These are phyloP conservation scores for Chrysanthemum lavandulifolium DNA, from an alignment of 129 eudicot genomes.

Conservation along the genomic window DNA sequence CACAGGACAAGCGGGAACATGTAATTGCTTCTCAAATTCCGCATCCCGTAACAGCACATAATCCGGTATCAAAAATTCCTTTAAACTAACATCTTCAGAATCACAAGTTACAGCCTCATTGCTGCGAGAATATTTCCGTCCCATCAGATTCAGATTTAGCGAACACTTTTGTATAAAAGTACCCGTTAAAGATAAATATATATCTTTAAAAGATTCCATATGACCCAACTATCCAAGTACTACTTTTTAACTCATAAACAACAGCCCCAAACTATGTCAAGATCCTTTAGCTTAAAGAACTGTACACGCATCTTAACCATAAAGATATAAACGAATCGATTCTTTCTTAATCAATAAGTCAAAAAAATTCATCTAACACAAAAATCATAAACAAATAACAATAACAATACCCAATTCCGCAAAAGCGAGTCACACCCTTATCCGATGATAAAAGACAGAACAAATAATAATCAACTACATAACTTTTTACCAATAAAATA, in stretches of 20 bases:
- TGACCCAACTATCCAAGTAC: constrained; percentile 7
- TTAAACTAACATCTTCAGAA: constrained; percentile 32
- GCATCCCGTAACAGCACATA: constrained; percentile 50
- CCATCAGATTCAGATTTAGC: background rate
- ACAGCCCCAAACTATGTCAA: constrained; percentile 5
- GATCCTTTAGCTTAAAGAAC: background rate
- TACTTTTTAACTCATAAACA: constrained; percentile 2
- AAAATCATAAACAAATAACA: background rate
- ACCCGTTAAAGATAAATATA: too few relatives aligned
- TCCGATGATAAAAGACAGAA: background rate
- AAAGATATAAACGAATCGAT: constrained; percentile 21
- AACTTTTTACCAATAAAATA: background rate
- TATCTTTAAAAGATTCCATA: constrained; percentile 6
- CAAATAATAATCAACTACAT: background rate
- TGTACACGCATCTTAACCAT: background rate
- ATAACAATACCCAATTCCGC: too few relatives aligned
- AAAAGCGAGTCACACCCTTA: too few relatives aligned
- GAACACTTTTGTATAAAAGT: too few relatives aligned
- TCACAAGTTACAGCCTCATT: constrained; percentile 30
- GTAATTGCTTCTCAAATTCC: constrained; percentile 26
- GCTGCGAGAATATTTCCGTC: constrained; percentile 38
- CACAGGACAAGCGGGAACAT: constrained; percentile 64
- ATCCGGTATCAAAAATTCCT: constrained; percentile 72
- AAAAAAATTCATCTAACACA: constrained; percentile 1
- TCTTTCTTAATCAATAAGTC: constrained; percentile 14